Conservation (phyloP, 139 green algal genomes). For the Edaphochlamys debaryana region DNA sequence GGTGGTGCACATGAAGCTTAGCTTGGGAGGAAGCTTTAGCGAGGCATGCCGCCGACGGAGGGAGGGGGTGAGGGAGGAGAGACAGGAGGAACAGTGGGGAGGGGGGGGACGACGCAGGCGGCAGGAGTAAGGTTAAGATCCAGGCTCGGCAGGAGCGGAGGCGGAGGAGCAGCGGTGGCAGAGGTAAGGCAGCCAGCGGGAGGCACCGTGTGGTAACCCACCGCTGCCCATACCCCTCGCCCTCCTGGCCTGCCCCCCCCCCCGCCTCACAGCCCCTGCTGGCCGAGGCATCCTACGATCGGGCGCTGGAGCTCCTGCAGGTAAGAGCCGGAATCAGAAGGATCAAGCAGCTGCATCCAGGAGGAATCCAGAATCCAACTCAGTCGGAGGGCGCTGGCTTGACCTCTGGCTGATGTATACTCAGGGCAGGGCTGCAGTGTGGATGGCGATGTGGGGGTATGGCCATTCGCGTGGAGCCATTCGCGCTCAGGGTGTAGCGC, state of each 20-base stretch:
- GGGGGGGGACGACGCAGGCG: no score
- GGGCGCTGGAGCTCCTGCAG: background rate
- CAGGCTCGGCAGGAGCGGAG: no score
- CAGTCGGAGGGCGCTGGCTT: no score
- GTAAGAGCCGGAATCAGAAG: background rate
- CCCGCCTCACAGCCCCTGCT: background rate
- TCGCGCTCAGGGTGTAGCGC: background rate
- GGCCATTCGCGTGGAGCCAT: no score
- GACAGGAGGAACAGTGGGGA: background rate
- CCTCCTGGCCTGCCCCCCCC: background rate
- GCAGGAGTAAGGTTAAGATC: no score
- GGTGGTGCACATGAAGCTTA: background rate
- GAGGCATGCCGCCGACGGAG: background rate
- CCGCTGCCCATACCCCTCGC: background rate
- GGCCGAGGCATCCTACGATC: conserved; percentile 22
- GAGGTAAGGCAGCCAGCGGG: background rate
- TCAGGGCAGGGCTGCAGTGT: no score
- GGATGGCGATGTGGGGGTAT: no score
- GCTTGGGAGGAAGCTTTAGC: background rate
- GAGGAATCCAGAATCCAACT: no score
- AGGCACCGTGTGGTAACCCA: background rate
- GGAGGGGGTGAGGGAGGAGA: no score
- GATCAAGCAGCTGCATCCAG: background rate
- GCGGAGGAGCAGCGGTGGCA: no score
- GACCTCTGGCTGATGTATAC: background rate